Evolutionary conservation across 1,284 basidiomycete genomes (phyloP).

Genomic region (Ganoderma lingzhi): DNA sequence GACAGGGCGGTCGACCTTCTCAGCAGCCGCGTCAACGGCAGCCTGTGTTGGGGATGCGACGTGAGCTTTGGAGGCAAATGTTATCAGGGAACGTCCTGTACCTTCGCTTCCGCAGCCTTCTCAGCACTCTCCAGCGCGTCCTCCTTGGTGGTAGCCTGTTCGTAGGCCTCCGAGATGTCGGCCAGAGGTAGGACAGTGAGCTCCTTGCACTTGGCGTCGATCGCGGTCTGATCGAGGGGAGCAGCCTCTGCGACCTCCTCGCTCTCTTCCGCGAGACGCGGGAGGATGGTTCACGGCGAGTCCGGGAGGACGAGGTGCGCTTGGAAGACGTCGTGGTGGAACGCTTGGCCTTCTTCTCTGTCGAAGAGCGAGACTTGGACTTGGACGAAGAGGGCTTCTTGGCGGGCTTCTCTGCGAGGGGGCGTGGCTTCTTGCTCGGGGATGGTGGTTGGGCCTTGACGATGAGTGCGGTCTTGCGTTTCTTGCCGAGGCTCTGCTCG

Average conservation of each 20-base stretch:
- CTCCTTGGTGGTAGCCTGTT: slow-evolving; percentile 34
- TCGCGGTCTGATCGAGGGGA: slow-evolving; percentile 41
- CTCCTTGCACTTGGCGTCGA: slow-evolving; percentile 68
- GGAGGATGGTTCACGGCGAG: slow-evolving; percentile 42
- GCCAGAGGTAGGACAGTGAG: slow-evolving; percentile 70
- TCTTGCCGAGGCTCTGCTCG: slow-evolving; percentile 53
- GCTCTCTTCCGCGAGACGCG: slow-evolving; percentile 55
- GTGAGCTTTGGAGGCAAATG: not conserved
- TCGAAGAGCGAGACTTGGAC: slow-evolving; percentile 21
- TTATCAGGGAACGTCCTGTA: slow-evolving; percentile 12
- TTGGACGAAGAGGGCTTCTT: slow-evolving; percentile 26
- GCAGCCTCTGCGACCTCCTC: slow-evolving; percentile 45
- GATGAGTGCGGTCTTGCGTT: slow-evolving; percentile 68
- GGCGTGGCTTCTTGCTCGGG: slow-evolving; percentile 54
- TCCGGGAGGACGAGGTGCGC: slow-evolving; percentile 28
- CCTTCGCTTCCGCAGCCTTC: slow-evolving; percentile 17
- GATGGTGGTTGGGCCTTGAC: slow-evolving; percentile 56
- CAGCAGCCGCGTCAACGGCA: slow-evolving; percentile 4
- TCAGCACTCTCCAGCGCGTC: slow-evolving; percentile 16
- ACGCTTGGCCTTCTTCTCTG: slow-evolving; percentile 35
- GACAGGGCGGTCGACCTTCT: slow-evolving; percentile 19
- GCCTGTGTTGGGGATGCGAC: not conserved
- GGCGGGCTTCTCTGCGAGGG: slow-evolving; percentile 56
- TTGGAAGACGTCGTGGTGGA: slow-evolving; percentile 24
- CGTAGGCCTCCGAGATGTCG: slow-evolving; percentile 66